Evolutionary conservation across 208 protist genomes (phyloP), one percentile per base, ranked within the genome.

Genomic region (Leptomonas pyrrhocoris): DNA sequence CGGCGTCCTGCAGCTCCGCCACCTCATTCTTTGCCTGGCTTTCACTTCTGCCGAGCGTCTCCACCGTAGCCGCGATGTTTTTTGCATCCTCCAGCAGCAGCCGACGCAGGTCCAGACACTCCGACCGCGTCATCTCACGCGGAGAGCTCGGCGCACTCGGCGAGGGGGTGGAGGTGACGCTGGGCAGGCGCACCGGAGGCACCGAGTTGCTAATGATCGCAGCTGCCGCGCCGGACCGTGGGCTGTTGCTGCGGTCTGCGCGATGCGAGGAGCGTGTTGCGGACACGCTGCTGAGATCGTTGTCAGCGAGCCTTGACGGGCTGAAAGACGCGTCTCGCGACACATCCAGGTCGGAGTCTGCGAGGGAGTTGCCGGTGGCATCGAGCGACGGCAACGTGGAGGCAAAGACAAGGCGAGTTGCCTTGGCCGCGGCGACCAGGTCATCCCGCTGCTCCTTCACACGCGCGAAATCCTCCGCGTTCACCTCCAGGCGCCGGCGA

Each of bases 1-100:
- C 85, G 2, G 72, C 80, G 31, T 69, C 68, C 21, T 83, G 76
- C 38, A 92, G 67, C 13, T 79, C 66, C 27, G 46, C 73, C 43
- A 86, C 66, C 55, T 84, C 80, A 6, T 16, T 21, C 50, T 42
- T 48, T 21, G 64, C 51, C 6, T 53, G 50, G 43, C 16, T 23
- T 19, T 21, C 61, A 1, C 63, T 38, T 38, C 56, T 42, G 42
- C 63, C 31, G 2, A 75, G 31, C 21, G 62, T 34, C 28, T 42
- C 34, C n/a, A 66, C 40, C 21, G 55, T 43, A 3, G 11, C 43
- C 16, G 40, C 77, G 8, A 77, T 21, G 12, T 50, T 53, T 11
- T 68, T 60, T 7, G 75, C 68, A 9, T 72, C 73, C 1, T 60
- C 43, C 4, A 72, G 13, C 0, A 71, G 65, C 28, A 54, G 58